Percentiles rank a stretch among this genome's conserved stretches.
phyloP scores from a whole-genome alignment of 192 early-diverging fungal genomes.

The Backusella parvicylindrica region DNA sequence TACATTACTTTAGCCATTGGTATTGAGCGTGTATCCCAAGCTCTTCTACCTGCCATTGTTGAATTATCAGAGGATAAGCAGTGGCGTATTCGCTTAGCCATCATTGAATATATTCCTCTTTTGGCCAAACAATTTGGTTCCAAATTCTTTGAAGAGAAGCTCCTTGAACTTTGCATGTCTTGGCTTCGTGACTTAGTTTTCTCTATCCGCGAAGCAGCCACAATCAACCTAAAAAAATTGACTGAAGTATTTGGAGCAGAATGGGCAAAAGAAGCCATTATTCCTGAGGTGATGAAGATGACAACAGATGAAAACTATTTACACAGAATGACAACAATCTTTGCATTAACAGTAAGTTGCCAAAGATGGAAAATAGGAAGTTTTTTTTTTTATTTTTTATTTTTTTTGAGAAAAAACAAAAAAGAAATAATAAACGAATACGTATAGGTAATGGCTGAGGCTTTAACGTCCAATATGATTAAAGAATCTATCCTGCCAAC shows the following conservation, averaged over 20 bases:
- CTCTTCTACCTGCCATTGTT: constrained; percentile 95
- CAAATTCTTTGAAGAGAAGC: constrained; percentile 96
- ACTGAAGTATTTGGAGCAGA: constrained; percentile 98
- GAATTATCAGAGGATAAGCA: constrained; percentile 99
- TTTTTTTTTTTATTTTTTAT: neutral
- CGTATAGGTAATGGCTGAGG: constrained; percentile 77
- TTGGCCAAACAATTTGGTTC: constrained; percentile 95
- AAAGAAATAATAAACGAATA: neutral
- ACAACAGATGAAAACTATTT: constrained; percentile 88
- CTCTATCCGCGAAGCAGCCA: constrained; percentile 97
- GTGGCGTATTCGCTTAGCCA: constrained; percentile 98
- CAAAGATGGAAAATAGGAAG: neutral
- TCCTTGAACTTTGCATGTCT: constrained; percentile 93
- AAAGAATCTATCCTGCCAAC: constrained; percentile 88
- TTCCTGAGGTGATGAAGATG: constrained; percentile 93
- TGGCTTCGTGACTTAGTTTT: constrained; percentile 98
- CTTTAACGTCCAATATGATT: constrained; percentile 83
- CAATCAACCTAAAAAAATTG: constrained; percentile 88
- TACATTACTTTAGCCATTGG: constrained; percentile 70
- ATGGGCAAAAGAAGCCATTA: constrained; percentile 93
- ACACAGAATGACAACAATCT: constrained; percentile 97
- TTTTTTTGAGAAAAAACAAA: neutral
- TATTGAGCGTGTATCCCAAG: constrained; percentile 96
- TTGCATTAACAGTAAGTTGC: constrained; percentile 83
- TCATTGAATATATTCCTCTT: constrained; percentile 98